Evolutionary conservation across 441 rosid species (phyloP).

Genomic region (Pelargonium fulgidum): DNA sequence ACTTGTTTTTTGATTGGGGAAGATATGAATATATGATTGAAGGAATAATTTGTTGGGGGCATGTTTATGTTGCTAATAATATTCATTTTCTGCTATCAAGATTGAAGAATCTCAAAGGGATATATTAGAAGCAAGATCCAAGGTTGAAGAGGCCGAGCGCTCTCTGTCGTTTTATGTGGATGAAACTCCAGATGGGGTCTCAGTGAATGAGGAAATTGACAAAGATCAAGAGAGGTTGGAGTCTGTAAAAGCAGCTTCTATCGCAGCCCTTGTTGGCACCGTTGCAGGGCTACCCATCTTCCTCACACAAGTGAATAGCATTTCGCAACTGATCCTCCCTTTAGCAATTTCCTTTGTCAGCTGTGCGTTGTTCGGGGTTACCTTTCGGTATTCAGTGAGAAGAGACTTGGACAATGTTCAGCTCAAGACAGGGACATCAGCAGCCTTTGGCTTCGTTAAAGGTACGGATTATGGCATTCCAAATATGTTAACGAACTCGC

Average conservation of each 20-base stretch:
- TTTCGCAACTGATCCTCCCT: constrained; percentile 52
- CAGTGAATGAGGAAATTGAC: constrained; percentile 24
- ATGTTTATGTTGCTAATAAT: neutral
- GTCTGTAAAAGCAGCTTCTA: constrained; percentile 59
- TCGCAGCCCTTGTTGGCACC: constrained; percentile 72
- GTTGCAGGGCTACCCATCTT: constrained; percentile 58
- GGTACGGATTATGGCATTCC: constrained; percentile 33
- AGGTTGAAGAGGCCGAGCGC: constrained; percentile 71
- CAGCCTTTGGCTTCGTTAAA: constrained; percentile 75
- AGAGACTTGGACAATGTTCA: constrained; percentile 70
- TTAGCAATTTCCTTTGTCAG: constrained; percentile 50
- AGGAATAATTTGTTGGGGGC: neutral
- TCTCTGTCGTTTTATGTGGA: constrained; percentile 31
- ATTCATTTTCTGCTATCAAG: constrained; percentile 31
- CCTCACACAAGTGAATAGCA: constrained; percentile 43
- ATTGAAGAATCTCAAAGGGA: constrained; percentile 75
- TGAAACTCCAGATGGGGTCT: constrained; percentile 13
- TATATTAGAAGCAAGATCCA: constrained; percentile 62
- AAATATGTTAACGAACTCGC: neutral
- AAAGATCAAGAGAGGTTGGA: constrained; percentile 66
- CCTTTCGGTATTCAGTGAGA: constrained; percentile 68
- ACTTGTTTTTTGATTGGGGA: neutral
- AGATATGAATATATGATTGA: neutral
- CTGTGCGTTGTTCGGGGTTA: constrained; percentile 84
- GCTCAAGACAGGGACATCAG: constrained; percentile 68